These are phyloP conservation scores for Glarea lozoyensis DNA, from an alignment of 495 filamentous ascomycete species.

Conservation along the genomic window DNA sequence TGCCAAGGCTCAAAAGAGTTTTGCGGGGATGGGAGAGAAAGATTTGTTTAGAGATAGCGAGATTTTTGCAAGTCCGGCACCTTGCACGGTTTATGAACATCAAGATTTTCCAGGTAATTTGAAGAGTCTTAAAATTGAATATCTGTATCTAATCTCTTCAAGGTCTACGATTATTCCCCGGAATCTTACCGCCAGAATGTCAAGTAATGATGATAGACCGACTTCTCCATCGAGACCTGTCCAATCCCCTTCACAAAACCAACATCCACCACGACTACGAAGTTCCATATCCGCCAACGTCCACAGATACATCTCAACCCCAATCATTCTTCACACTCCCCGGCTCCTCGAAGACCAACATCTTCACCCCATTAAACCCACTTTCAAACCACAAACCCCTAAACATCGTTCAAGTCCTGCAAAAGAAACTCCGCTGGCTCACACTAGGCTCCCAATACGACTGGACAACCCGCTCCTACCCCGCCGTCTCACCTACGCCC, in stretches of 20 bases:
- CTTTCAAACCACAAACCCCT: conserved; percentile 56
- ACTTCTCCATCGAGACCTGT: conserved; percentile 73
- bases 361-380: conserved; percentile 59
- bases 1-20: conserved; percentile 6
- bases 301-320: neutral
- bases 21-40: conserved; percentile 1
- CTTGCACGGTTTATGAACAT: conserved; percentile 19
- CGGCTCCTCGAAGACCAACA: conserved; percentile 23
- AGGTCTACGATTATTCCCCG: conserved; percentile 72
- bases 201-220: conserved; percentile 59
- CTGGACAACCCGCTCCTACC: conserved; percentile 79
- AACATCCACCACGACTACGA: conserved; percentile 82
- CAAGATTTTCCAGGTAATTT: conserved; percentile 15
- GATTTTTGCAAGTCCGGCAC: neutral
- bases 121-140: neutral
- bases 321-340: conserved; percentile 39
- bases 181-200: conserved; percentile 57
- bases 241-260: conserved; percentile 64
- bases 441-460: conserved; percentile 92
- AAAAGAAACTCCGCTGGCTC: conserved; percentile 81
- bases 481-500: conserved; percentile 47
- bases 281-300: conserved; percentile 49
- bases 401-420: conserved; percentile 54
- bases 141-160: neutral
- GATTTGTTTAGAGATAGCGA: neutral